Evolutionary conservation across 306 rosid genomes (phyloP).

Genomic region (Lathyrus sativus): DNA sequence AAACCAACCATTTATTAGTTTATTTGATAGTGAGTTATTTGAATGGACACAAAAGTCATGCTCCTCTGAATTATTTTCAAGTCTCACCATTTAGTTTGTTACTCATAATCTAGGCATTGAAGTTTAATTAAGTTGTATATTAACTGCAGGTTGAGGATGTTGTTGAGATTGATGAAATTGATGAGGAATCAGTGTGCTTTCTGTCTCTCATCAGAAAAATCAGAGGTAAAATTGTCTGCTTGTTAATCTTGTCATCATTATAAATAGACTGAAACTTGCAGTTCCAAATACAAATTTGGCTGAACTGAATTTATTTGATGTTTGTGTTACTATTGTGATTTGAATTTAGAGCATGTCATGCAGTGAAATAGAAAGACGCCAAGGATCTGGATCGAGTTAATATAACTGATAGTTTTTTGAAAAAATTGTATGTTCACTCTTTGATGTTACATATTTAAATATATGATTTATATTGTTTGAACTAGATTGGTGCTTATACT

Average conservation of each 20-base stretch:
- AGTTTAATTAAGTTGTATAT: conserved; percentile 17
- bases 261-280: conserved; percentile 7
- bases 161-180: conserved; percentile 39
- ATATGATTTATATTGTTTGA: too few relatives aligned
- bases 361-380: too few relatives aligned
- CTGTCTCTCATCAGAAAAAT: conserved; percentile 76
- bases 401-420: too few relatives aligned
- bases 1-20: conserved; percentile 46
- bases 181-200: conserved; percentile 65
- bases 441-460: too few relatives aligned
- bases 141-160: conserved; percentile 57
- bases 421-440: too few relatives aligned
- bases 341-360: too few relatives aligned
- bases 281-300: conserved; percentile 49
- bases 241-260: conserved; percentile 22
- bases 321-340: too few relatives aligned
- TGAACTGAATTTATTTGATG: too few relatives aligned
- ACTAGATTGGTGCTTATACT: too few relatives aligned
- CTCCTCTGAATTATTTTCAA: conserved; percentile 83
- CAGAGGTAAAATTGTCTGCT: conserved; percentile 60
- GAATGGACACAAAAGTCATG: conserved; percentile 96
- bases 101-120: conserved; percentile 7
- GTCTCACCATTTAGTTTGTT: conserved; percentile 48
- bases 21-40: conserved; percentile 88
- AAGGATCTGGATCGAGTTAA: too few relatives aligned